A percentile compares a stretch with the other conserved stretches of the same genome.
Conservation (phyloP, 2,329 filamentous ascomycete species). For the Aspergillus carbonarius region DNA sequence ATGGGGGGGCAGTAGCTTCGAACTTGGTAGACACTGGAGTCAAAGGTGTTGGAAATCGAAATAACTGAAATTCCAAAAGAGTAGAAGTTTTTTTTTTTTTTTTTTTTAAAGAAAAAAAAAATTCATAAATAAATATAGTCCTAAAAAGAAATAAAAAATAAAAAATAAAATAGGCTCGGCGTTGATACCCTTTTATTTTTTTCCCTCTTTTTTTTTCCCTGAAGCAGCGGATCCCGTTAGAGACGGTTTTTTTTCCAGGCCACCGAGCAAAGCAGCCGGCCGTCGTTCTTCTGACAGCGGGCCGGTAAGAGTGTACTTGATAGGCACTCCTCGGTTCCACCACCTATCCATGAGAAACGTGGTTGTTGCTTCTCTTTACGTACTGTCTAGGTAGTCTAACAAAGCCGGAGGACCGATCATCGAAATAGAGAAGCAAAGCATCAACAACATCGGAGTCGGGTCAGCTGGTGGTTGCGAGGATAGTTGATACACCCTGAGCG, state of each 20-base stretch:
- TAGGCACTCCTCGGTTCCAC: slow-evolving; percentile 18
- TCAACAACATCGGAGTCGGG: neutral
- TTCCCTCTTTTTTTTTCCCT: neutral
- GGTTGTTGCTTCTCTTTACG: slow-evolving; percentile 3
- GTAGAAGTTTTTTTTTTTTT: neutral
- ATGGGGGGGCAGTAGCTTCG: neutral
- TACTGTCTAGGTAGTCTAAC: neutral
- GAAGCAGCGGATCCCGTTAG: slow-evolving; percentile 13
- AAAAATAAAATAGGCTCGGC: slow-evolving; percentile 2
- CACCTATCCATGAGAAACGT: slow-evolving; percentile 5
- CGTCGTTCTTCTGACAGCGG: slow-evolving; percentile 21
- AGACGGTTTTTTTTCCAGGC: slow-evolving; percentile 2
- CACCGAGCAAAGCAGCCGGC: slow-evolving; percentile 6
- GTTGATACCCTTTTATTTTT: neutral
- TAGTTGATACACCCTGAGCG: neutral
- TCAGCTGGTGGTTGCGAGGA: neutral
- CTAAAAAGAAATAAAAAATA: neutral
- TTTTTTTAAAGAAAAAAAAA: neutral
- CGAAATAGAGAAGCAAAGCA: neutral
- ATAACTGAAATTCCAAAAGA: slow-evolving; percentile 2
- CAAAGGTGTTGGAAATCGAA: neutral
- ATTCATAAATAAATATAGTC: neutral
- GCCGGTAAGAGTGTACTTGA: slow-evolving; percentile 13
- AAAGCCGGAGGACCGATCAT: neutral
- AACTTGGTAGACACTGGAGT: neutral